phyloP scores from a whole-genome alignment of 345 rosid genomes.

The Pseudoturritis turrita region DNA sequence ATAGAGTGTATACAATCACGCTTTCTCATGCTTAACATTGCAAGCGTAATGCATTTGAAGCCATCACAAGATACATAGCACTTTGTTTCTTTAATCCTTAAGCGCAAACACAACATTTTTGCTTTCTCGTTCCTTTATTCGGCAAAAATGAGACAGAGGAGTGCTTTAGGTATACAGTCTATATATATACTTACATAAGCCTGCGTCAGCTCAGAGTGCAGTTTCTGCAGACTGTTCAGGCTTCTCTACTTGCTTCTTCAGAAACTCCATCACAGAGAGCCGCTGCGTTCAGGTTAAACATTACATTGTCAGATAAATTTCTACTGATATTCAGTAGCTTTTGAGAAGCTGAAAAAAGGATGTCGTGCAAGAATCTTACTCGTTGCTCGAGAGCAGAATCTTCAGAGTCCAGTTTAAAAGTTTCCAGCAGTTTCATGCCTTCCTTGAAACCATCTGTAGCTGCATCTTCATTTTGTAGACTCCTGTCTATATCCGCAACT shows the following conservation, averaged over 20 bases:
- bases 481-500: slow-evolving; percentile 87
- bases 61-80: slow-evolving; percentile 24
- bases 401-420: slow-evolving; percentile 58
- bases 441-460: slow-evolving; percentile 72
- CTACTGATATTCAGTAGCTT: neutral
- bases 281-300: slow-evolving; percentile 44
- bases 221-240: slow-evolving; percentile 36
- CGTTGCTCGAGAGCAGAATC: slow-evolving; percentile 72
- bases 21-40: neutral
- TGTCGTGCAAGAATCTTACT: slow-evolving; percentile 39
- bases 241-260: slow-evolving; percentile 62
- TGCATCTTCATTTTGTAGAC: slow-evolving; percentile 56
- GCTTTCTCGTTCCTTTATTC: slow-evolving; percentile 13
- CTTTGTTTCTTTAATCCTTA: slow-evolving; percentile 6
- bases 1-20: slow-evolving; percentile 9
- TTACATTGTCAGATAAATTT: neutral
- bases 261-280: slow-evolving; percentile 70
- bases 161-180: slow-evolving; percentile 8
- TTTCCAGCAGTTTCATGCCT: slow-evolving; percentile 71
- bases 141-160: neutral
- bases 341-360: neutral
- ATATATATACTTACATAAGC: slow-evolving; percentile 8
- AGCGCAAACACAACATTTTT: slow-evolving; percentile 8
- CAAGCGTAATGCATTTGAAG: slow-evolving; percentile 1
- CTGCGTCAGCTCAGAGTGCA: neutral